Evolutionary conservation across 2,329 filamentous ascomycete genomes (phyloP).

Genomic region (Stemphylium vesicarium): DNA sequence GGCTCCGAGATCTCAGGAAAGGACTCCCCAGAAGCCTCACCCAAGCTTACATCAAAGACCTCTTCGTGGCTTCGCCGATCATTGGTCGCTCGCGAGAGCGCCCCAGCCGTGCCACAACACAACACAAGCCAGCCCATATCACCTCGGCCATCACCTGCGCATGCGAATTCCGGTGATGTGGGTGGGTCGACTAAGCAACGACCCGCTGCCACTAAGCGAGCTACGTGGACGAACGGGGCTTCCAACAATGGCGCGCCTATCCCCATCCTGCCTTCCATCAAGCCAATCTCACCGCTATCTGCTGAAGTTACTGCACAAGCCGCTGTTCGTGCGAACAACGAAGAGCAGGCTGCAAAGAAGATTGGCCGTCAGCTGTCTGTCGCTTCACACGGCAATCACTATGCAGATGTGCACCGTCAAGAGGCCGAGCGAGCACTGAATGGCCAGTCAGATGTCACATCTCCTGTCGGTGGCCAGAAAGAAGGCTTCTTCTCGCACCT

Average conservation of each 20-base stretch:
- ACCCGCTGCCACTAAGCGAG: conserved; percentile 74
- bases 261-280: conserved; percentile 92
- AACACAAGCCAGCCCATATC: conserved; percentile 50
- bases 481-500: conserved; percentile 99
- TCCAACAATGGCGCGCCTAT: conserved; percentile 83
- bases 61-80: conserved; percentile 96
- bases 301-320: conserved; percentile 91
- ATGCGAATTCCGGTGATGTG: conserved; percentile 53
- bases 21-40: conserved; percentile 62
- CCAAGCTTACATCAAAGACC: conserved; percentile 75
- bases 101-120: conserved; percentile 64
- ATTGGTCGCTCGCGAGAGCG: conserved; percentile 77
- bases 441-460: conserved; percentile 76
- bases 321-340: conserved; percentile 65
- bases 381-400: conserved; percentile 90
- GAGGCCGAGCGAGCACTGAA: conserved; percentile 91
- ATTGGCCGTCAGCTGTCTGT: conserved; percentile 93
- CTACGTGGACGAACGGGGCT: conserved; percentile 87
- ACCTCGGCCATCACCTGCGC: conserved; percentile 51
- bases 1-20: conserved; percentile 78
- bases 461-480: conserved; percentile 79
- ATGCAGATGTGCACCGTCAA: conserved; percentile 85
- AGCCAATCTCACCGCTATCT: conserved; percentile 94
- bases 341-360: conserved; percentile 81
- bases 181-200: conserved; percentile 58